Evolutionary conservation across 164 flowering plant genomes (phyloP).

Genomic region (Umbellularia californica): DNA sequence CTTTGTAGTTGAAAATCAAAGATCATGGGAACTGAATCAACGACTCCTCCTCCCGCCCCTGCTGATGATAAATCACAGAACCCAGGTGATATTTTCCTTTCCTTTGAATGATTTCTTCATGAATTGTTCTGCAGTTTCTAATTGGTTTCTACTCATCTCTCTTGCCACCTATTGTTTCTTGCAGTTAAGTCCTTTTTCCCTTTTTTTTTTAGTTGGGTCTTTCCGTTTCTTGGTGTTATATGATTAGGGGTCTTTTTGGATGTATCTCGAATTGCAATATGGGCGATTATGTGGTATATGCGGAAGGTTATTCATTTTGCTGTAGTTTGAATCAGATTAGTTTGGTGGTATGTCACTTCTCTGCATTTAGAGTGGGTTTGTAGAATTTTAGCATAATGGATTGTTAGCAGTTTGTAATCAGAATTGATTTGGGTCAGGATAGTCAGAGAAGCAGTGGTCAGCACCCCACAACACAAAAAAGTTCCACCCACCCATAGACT

Average conservation of each 20-base stretch:
- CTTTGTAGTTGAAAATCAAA: conserved; percentile 1
- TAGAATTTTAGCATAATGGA: too few species aligned
- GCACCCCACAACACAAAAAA: too few species aligned
- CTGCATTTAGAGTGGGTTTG: too few species aligned
- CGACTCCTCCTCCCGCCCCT: conserved; percentile 19
- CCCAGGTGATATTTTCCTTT: conserved; percentile 22
- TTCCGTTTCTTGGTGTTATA: too few species aligned
- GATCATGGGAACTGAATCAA: conserved; percentile 32
- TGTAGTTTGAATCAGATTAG: not conserved
- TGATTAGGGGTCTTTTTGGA: not conserved
- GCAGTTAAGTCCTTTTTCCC: not conserved
- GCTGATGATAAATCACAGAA: conserved; percentile 29
- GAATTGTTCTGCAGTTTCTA: too few species aligned
- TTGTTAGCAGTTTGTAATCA: too few species aligned
- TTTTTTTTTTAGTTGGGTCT: too few species aligned
- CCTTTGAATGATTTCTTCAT: too few species aligned
- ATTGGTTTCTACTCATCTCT: not conserved
- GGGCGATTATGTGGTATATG: not conserved
- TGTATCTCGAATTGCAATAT: not conserved
- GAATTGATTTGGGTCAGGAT: too few species aligned
- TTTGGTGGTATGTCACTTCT: too few species aligned
- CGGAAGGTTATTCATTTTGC: not conserved
- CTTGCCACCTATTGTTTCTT: not conserved
- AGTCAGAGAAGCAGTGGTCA: too few species aligned
- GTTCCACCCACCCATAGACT: too few species aligned